Evolutionary conservation across 192 early-diverging fungal genomes (phyloP).

Genomic region (Borealophlyctis nickersoniae): DNA sequence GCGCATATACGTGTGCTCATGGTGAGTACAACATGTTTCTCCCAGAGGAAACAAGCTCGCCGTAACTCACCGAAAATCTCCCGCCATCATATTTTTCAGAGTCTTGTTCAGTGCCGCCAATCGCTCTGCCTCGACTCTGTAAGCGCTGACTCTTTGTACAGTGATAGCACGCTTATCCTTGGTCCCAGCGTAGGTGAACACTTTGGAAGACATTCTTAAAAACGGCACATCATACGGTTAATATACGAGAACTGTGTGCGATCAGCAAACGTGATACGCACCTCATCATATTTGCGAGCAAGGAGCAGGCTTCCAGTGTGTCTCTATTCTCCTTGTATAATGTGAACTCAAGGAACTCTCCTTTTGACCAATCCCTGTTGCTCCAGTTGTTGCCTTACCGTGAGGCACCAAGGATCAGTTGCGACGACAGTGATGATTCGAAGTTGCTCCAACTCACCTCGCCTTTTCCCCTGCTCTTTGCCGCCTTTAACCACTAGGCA

Average conservation of each 20-base stretch:
- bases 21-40: no score
- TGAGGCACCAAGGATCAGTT: constrained; percentile 11
- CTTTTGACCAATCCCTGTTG: constrained; percentile 56
- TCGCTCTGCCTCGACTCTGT: constrained; percentile 53
- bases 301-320: constrained; percentile 80
- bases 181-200: constrained; percentile 84
- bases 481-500: neutral
- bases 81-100: constrained; percentile 57
- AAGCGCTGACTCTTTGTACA: constrained; percentile 74
- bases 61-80: constrained; percentile 63
- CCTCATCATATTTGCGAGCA: constrained; percentile 49
- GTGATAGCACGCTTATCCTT: constrained; percentile 94
- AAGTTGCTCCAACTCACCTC: neutral
- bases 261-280: constrained; percentile 21
- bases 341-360: constrained; percentile 78
- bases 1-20: no score
- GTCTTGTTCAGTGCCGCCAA: constrained; percentile 53
- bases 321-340: constrained; percentile 93
- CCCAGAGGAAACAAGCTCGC: no score
- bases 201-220: constrained; percentile 35
- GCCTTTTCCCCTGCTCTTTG: neutral
- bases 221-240: constrained; percentile 28
- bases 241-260: no score
- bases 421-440: constrained; percentile 14
- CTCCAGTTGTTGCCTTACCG: constrained; percentile 15